phyloP scores from a whole-genome alignment of 2,329 filamentous ascomycete species.

The Neonectria hederae region DNA sequence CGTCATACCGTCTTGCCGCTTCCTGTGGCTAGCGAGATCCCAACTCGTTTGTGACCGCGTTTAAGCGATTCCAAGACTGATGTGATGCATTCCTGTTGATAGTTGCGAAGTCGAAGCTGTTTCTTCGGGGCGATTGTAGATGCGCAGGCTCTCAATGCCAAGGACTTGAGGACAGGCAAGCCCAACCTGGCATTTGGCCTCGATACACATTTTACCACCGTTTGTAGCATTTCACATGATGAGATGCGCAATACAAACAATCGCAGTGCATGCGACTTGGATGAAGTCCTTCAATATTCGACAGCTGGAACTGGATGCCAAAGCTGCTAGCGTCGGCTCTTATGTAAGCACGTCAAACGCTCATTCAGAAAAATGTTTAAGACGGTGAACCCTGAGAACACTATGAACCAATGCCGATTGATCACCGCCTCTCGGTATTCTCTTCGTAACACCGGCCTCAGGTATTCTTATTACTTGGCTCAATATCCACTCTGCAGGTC shows the following conservation, averaged over 20 bases:
- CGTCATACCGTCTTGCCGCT: constrained; percentile 82
- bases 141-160: constrained; percentile 36
- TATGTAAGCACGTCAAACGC: constrained; percentile 32
- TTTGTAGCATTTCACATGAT: constrained; percentile 52
- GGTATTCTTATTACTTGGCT: background rate
- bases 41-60: constrained; percentile 79
- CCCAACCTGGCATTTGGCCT: constrained; percentile 29
- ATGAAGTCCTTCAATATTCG: background rate
- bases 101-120: constrained; percentile 74
- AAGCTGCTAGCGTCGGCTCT: constrained; percentile 11
- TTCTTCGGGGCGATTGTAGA: constrained; percentile 29
- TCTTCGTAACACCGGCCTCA: background rate
- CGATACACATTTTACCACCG: constrained; percentile 41
- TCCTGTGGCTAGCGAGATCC: constrained; percentile 87
- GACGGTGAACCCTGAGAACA: constrained; percentile 11
- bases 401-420: constrained; percentile 17
- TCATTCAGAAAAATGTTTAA: constrained; percentile 14
- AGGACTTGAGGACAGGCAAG: constrained; percentile 15
- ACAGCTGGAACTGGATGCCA: background rate
- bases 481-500: constrained; percentile 8
- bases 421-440: background rate
- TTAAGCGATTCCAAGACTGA: constrained; percentile 76
- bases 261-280: constrained; percentile 16
- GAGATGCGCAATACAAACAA: constrained; percentile 25
- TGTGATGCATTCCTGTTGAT: constrained; percentile 92